Base-by-base conservation (phyloP, 2,329 filamentous ascomycete species). In the Aureobasidium uvarum region DNA sequence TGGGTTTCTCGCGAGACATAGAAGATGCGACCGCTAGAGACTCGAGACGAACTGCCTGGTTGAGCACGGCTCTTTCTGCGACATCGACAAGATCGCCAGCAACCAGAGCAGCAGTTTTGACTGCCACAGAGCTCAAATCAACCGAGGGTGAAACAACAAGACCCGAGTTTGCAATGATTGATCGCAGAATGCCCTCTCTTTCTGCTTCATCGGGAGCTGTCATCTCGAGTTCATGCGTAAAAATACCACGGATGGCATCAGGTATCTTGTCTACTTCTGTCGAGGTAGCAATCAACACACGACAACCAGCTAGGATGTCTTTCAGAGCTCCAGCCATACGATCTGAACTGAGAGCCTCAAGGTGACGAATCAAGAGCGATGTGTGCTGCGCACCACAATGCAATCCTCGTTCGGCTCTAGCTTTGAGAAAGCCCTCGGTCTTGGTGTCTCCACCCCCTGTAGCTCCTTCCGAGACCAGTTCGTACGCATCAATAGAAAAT, bases 161-260 rank as follows among this genome's bases (percentile, higher is more conserved):
- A 2, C 90, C 88, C 33, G 87, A 85, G 66, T 92, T 88, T 39
- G 90, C 85, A 39, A 97, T 85, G 41, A 96, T 90, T 67, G 87
- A 88, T 60, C 85, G 86, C 10, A 99, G 79, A 54, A 98, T 95
- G 2, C 89, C 90, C 78, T 96, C 93, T 78, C 95, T 84, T 77
- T 98, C 94, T 31, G 87, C 87, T 75, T 99, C 95, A 71, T 98
- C 93, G 0, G 95, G 95, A 0, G 95, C 95, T 51, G 83, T 86
- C 85, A 99, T 92, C 73, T 98, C 94, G 48, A 99, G 83, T 76
- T 99, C 95, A 72, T 99, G 94, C 0, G 92, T 96, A 75, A 99
- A 98, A 2, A 98, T 81, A 13, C 92, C 92, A 62, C 95, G 86
- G 23, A 98, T 88, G 0, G 90, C 90, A 71, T 97, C 93, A 0